Evolutionary conservation across 2,329 filamentous ascomycete species (phyloP).

Genomic region (Chaetothyriales sp.): DNA sequence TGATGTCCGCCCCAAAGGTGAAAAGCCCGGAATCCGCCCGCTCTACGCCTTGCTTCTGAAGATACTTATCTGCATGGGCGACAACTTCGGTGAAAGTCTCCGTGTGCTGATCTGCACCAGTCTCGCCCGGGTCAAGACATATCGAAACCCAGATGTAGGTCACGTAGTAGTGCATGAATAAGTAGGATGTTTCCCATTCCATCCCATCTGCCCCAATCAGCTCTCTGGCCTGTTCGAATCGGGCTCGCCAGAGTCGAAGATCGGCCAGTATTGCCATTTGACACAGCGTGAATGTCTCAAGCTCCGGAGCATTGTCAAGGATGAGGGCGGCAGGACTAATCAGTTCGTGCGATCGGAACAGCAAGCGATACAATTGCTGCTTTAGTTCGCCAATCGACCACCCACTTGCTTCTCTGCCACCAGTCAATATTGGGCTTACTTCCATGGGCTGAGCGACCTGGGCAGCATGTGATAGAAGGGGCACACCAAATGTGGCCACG

Average conservation of each 20-base stretch:
- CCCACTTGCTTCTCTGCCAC: too few relatives aligned
- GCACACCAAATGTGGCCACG: constrained; percentile 5
- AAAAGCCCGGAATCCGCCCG: not conserved
- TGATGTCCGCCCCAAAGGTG: constrained; percentile 5
- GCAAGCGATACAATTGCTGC: not conserved
- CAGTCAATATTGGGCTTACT: too few relatives aligned
- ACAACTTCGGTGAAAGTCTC: constrained; percentile 8
- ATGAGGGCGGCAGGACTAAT: not conserved
- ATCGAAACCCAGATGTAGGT: not conserved
- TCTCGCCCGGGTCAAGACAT: not conserved
- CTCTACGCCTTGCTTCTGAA: constrained; percentile 1
- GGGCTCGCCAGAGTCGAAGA: not conserved
- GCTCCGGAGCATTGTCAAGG: not conserved
- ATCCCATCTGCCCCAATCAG: not conserved
- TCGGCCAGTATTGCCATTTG: not conserved
- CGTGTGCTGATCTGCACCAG: constrained; percentile 5
- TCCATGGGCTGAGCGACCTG: not conserved
- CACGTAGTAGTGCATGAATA: constrained; percentile 8
- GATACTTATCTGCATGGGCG: constrained; percentile 6
- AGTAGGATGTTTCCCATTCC: constrained; percentile 7
- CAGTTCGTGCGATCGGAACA: not conserved
- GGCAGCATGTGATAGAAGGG: not conserved
- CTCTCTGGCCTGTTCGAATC: not conserved
- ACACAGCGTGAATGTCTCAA: not conserved
- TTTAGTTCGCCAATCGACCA: too few relatives aligned